Base-by-base conservation (phyloP, 169 alveolate species). In the Babesia bigemina region DNA sequence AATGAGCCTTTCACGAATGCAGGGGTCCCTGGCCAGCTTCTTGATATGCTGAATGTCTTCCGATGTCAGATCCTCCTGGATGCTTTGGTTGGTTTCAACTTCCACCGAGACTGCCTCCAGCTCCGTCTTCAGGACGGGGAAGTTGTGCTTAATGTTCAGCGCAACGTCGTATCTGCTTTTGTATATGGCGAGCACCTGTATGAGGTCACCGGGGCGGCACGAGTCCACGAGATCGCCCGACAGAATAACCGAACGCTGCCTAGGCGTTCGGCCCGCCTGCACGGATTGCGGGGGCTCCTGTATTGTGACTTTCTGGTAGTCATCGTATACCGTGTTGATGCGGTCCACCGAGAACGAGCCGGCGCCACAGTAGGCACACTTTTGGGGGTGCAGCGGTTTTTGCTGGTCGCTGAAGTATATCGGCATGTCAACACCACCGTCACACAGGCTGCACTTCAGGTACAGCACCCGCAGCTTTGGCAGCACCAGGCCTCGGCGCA, bases 251-350 rank as follows among this genome's bases (percentile, higher is more conserved):
- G 96, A 98, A 55, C 98, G 95, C 84, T 96, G 96, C 58, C 99
- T 92, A n/a, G 99, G 99, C 21, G 98, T 98, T 73, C 99, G 86
- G 17, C 99, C 99, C 21, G 99, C 98, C 14, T 98, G 98, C n/a
- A 97, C 99, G 56, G 96, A 87, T 44, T 97, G 97, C 50, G 99
- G 99, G 10, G 98, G 94, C 79, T 96, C 99, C 92, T 98, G 98
- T 10, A 98, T 85, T 8, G 99, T 97, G 55, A 97, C 89, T 88
- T 96, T 95, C 88, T 98, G 98, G 77, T 94, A 97, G 83, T 97
- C 98, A 66, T 98, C 94, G 81, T 97, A 98, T 21, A 95, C 93
- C 21, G 99, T 95, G 75, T 94, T 92, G 22, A 94, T 91, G 33
- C 96, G 87, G 79, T 94, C 97, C 47, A 94, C 86, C 24, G 89